Percentiles rank a stretch among this genome's conserved stretches.
Conservation (phyloP, 2,329 filamentous ascomycete genomes). For the Clonostachys sp. region DNA sequence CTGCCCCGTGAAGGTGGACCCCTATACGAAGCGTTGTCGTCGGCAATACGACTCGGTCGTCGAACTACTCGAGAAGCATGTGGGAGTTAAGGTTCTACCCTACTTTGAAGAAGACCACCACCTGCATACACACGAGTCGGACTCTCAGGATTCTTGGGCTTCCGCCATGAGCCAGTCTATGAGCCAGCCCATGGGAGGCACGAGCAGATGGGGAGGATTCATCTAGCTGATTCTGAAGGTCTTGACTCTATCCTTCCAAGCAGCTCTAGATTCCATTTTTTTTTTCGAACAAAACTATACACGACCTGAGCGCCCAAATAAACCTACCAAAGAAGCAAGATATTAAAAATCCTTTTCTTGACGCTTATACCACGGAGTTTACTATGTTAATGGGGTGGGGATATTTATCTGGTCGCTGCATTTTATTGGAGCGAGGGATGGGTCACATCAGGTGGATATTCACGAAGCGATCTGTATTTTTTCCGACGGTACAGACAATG, state of each 20-base stretch:
- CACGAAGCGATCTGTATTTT: too few relatives aligned
- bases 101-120: conserved; percentile 42
- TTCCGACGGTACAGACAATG: too few relatives aligned
- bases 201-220: conserved; percentile 12
- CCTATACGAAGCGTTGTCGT: conserved; percentile 35
- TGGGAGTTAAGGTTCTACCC: conserved; percentile 26
- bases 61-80: conserved; percentile 28
- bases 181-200: conserved; percentile 2
- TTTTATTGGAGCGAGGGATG: background rate
- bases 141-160: conserved; percentile 29
- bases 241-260: too few relatives aligned
- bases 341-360: too few relatives aligned
- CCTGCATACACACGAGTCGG: conserved; percentile 27
- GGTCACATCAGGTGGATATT: too few relatives aligned
- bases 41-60: conserved; percentile 31
- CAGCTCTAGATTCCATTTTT: background rate
- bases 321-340: too few relatives aligned
- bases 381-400: conserved; percentile 10
- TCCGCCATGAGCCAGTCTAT: conserved; percentile 8
- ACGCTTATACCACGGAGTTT: conserved; percentile 8
- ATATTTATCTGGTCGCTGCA: background rate
- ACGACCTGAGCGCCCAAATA: too few relatives aligned
- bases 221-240: background rate
- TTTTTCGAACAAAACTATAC: background rate
- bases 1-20: conserved; percentile 35